phyloP scores from a whole-genome alignment of 2,329 filamentous ascomycete genomes.

The Ophiostoma quercus region DNA sequence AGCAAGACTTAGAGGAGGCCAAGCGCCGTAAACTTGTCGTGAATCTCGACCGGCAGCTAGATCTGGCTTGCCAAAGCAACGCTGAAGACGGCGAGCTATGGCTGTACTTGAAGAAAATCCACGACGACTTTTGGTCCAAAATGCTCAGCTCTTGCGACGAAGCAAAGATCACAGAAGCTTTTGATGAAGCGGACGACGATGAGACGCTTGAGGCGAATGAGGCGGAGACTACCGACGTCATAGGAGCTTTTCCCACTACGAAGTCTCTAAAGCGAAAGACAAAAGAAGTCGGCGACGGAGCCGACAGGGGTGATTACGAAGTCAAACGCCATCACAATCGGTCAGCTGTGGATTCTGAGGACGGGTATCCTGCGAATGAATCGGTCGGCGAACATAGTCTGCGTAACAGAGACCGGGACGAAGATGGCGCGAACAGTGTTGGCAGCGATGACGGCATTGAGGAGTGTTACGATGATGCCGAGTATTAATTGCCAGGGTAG shows the following conservation, averaged over 20 bases:
- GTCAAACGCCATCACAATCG: background rate
- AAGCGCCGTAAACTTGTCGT: constrained; percentile 70
- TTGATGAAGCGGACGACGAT: too few species aligned
- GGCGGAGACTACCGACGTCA: background rate
- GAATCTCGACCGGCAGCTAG: constrained; percentile 59
- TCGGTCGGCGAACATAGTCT: background rate
- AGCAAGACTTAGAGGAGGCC: constrained; percentile 20
- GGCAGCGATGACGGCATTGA: background rate
- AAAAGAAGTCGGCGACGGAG: background rate
- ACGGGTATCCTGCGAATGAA: background rate
- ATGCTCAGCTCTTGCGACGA: constrained; percentile 49
- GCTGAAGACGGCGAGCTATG: constrained; percentile 61
- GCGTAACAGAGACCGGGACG: background rate
- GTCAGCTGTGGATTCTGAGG: background rate
- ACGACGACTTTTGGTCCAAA: constrained; percentile 65
- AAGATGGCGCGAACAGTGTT: background rate
- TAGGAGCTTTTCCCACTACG: background rate
- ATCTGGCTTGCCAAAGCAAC: constrained; percentile 44
- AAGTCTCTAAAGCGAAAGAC: background rate
- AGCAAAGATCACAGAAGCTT: background rate
- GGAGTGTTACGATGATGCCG: background rate
- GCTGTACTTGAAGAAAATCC: constrained; percentile 60
- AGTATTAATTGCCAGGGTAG: background rate
- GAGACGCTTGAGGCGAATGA: background rate
- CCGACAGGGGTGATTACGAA: background rate